These are phyloP conservation scores for Pseudogymnoascus sp. DNA, from an alignment of 2,329 filamentous ascomycete species.

Conservation along the genomic window DNA sequence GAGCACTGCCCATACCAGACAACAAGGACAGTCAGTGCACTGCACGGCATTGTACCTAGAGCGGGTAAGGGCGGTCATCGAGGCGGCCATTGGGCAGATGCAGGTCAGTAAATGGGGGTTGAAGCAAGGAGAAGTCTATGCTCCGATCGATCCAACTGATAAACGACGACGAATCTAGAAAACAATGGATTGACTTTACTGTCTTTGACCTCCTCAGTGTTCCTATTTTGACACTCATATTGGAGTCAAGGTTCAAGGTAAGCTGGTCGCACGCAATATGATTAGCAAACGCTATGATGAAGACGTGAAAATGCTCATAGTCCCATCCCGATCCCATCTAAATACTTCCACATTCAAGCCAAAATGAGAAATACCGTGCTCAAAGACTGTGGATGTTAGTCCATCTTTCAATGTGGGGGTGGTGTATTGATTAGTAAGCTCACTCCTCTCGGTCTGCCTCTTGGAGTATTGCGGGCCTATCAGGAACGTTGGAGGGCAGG, in stretches of 20 bases:
- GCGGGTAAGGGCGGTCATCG: neutral
- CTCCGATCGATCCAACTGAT: neutral
- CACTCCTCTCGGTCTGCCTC: neutral
- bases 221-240: neutral
- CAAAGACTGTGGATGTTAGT: neutral
- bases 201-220: neutral
- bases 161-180: neutral
- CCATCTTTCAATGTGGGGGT: neutral
- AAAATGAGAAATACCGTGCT: conserved; percentile 4
- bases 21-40: conserved; percentile 1
- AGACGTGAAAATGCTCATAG: neutral
- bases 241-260: neutral
- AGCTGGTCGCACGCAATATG: neutral
- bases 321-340: neutral
- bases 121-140: conserved; percentile 1
- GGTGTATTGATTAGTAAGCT: neutral
- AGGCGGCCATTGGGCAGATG: neutral
- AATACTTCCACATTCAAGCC: neutral
- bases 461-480: neutral
- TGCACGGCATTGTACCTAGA: neutral
- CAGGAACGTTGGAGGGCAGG: neutral
- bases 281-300: neutral
- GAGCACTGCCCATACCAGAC: neutral
- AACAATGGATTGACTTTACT: neutral
- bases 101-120: neutral